phyloP scores from a whole-genome alignment of 441 rosid genomes.

The Melastoma candidum region DNA sequence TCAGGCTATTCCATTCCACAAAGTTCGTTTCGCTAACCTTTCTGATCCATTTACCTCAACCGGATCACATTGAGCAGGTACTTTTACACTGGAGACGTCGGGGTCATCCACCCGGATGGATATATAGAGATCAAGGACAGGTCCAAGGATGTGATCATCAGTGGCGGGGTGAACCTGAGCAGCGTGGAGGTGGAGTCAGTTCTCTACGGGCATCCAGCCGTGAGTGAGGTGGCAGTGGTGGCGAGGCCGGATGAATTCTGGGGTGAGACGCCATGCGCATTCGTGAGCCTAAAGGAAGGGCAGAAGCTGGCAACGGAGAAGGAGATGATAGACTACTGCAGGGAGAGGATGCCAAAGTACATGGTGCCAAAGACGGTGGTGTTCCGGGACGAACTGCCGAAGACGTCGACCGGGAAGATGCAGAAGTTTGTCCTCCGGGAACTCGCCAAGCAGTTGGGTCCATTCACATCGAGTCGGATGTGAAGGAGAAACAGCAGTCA shows the following conservation, averaged over 20 bases:
- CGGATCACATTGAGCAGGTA: too few species aligned
- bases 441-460: conserved; percentile 7
- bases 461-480: too few species aligned
- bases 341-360: conserved; percentile 14
- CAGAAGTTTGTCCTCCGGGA: conserved; percentile 18
- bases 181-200: conserved; percentile 23
- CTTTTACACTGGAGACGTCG: conserved; percentile 18
- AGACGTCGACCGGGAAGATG: conserved; percentile 21
- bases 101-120: conserved; percentile 19
- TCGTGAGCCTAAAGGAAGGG: conserved; percentile 14
- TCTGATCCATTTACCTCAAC: too few species aligned
- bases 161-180: conserved; percentile 17
- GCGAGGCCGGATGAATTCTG: conserved; percentile 15
- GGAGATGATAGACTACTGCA: conserved; percentile 17
- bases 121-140: conserved; percentile 25
- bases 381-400: conserved; percentile 16
- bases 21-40: too few species aligned
- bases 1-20: too few species aligned
- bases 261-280: conserved; percentile 26
- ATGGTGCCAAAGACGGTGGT: conserved; percentile 23
- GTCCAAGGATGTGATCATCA: conserved; percentile 9
- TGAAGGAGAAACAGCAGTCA: too few species aligned
- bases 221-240: conserved; percentile 24
- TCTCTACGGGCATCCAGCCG: conserved; percentile 15
- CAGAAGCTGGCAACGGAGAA: conserved; percentile 1